Evolutionary conservation across 164 flowering plant genomes (phyloP), one percentile per base, ranked within the genome.

Genomic region (Vitis amurensis): DNA sequence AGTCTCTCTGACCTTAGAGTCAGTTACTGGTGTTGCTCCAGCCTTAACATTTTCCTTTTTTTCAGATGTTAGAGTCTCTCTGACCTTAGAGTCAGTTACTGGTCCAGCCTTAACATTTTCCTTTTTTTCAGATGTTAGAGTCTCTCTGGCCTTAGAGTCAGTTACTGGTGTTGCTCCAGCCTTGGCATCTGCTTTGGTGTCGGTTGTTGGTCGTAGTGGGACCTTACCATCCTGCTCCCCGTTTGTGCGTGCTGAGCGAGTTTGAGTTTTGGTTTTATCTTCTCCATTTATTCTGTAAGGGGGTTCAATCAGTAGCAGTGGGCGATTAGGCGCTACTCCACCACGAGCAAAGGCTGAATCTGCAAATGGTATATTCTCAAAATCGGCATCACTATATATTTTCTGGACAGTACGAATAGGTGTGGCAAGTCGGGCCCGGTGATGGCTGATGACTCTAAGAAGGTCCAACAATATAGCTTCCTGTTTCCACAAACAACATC

Each of bases 351-450:
- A 86, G 37, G 81, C 56, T 8, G 88, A 69, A 70, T 88, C 93
- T 13, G 84, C 77, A 74, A 79, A 87, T 55, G 94, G 90, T 11
- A 84, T 57, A 65, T 78, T 86, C 50, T 91, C 98, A 71, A 88
- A 44, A 73, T 90, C 98, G 5, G 89, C 74, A 30, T 92, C 94
- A 68, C 77, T 85, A 49, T 86, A 87, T 59, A 89, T 74, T 80
- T 92, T 91, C 80, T 92, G 98, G 68, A 95, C 80, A 8, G 98
- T 92, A 47, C 98, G 97, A 65, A 95, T 88, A 48, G 98, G 99
- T 44, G 99, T 93, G 50, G 99, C 98, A 70, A 95, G 91, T 51
- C 98, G 87, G 14, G 98, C 99, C 8, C 90, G 83, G 70, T 95
- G 99, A 82, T 95, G 99, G 73, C 94, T 88, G 79, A 95, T 90